Base-by-base conservation (phyloP, 106 monocot genomes). In the Platanthera zijinensis region DNA sequence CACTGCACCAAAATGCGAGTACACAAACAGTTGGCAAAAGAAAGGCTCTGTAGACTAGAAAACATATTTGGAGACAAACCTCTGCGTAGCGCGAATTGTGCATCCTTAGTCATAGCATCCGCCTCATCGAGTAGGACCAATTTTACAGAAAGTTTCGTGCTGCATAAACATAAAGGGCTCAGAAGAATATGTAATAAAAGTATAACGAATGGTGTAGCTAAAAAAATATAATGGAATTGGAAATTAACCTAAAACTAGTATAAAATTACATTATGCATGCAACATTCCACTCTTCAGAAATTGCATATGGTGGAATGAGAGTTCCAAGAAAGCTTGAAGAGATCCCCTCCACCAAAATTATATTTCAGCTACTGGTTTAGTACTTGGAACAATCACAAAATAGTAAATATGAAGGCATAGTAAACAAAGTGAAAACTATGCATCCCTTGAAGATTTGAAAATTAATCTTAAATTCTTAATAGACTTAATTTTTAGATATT, bases 21-120 rank as follows among this genome's bases (percentile, higher is more conserved):
- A 50, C 46, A 48, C 32, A 78, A 18, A 59, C 8, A 39, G 21
- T 70, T 5, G 71, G 17, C 47, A 85, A 32, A 72, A 48, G 22
- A n/a, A 73, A 80, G 45, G 77, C 10, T 17, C 25, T 57, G 39
- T 71, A 51, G 18, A 73, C 75, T 63, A 48, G 18, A 52, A 74
- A 83, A 14, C 6, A 25, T 50, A 73, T 48, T 50, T 77, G 30
- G 50, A 18, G 32, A 30, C 75, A 66, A 64, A 96, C 96, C 96
- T 93, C 96, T 93, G 69, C 96, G 93, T 22, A 96, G 67, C 22
- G 93, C 96, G 85, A 97, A 99, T 51, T 99, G 97, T 30, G 97
- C 97, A 88, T 99, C 97, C 77, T 99, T 99, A 62, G 97, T 99
- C 97, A 94, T 99, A n/a, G 97, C 97, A 92, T 99, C 97, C 63